phyloP scores from a whole-genome alignment of 2,329 filamentous ascomycete genomes.

The Pyrenochaeta sp. region DNA sequence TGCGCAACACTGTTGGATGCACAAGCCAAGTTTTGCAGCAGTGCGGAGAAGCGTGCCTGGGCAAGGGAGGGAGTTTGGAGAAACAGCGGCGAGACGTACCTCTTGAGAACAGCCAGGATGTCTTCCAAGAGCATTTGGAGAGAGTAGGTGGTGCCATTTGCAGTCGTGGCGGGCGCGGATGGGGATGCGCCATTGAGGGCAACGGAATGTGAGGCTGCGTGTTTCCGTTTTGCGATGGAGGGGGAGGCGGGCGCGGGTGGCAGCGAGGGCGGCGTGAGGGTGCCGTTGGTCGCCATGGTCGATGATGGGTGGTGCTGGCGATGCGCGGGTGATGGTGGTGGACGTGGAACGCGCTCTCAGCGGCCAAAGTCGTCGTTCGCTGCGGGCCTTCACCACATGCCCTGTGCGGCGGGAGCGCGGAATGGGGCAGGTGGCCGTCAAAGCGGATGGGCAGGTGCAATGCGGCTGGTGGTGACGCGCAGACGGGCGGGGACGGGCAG shows the following conservation, averaged over 20 bases:
- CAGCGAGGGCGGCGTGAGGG: conserved; percentile 42
- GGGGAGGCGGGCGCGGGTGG: conserved; percentile 38
- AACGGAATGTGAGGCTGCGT: conserved; percentile 43
- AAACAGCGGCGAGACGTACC: no score
- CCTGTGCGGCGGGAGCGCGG: conserved; percentile 5
- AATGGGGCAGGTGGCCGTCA: conserved; percentile 1
- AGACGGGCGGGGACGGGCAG: conserved; percentile 14
- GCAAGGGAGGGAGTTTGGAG: background rate
- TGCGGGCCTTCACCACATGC: conserved; percentile 18
- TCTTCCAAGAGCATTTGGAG: conserved; percentile 48
- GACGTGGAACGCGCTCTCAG: conserved; percentile 44
- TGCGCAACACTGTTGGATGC: background rate
- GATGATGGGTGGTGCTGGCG: conserved; percentile 37
- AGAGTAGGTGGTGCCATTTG: conserved; percentile 29
- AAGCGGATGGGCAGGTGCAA: conserved; percentile 1
- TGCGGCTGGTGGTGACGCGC: conserved; percentile 14
- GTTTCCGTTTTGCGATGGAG: conserved; percentile 55
- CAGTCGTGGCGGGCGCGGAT: conserved; percentile 22
- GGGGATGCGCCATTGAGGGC: conserved; percentile 39
- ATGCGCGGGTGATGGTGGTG: conserved; percentile 42
- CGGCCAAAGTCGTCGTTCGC: conserved; percentile 29
- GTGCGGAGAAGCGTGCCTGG: background rate
- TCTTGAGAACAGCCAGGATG: conserved; percentile 52
- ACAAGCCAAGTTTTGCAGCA: background rate
- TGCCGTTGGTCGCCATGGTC: conserved; percentile 47